Evolutionary conservation across 306 rosid genomes (phyloP), one percentile per base, ranked within the genome.

Genomic region (Citrullus colocynthis): DNA sequence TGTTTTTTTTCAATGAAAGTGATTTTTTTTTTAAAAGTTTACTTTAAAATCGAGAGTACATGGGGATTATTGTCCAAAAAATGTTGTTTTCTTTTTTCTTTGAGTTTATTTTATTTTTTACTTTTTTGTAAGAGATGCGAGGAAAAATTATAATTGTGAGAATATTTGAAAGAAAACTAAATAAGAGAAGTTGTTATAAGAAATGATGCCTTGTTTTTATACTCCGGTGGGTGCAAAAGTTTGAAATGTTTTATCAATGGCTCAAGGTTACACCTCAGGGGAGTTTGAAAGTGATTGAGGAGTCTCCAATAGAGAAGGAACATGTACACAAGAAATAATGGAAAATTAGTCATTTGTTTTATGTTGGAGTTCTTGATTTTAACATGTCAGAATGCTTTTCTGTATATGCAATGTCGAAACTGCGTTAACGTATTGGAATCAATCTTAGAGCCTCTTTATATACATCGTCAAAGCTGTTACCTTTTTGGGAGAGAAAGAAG

Each of bases 401-500:
- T 72, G 76, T 39, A 45, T 49, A 48, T 15, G 49, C 42, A 72
- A 28, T 28, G 76, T 72, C 14, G 59, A 49, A 49, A 41, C 41
- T 57, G 34, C 39, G 45, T 59, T 24, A 37, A 41, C 69, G 12
- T 39, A 44, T 62, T 17, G 60, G 24, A 75, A 79, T 87, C 66
- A 78, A 85, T 74, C 39, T 42, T 92, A 95, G 99, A 95, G 79
- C 99, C 99, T 75, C 89, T 95, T 61, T 92, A 95, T 71, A 89
- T 95, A 82, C 97, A 95, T 83, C 97, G 97, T 52, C 97, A 95
- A 90, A 95, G 97, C 78, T 92, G 93, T 79, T 95, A 95, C 82
- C 97, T 95, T 63, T 95, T 95, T 77, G 99, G 99, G 85, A 91
- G 99, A 85, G 98, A 95, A 84, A 87, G 99, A 84, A 89, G 97